phyloP scores from a whole-genome alignment of 805 yeast species.

The Huiozyma naganishii region DNA sequence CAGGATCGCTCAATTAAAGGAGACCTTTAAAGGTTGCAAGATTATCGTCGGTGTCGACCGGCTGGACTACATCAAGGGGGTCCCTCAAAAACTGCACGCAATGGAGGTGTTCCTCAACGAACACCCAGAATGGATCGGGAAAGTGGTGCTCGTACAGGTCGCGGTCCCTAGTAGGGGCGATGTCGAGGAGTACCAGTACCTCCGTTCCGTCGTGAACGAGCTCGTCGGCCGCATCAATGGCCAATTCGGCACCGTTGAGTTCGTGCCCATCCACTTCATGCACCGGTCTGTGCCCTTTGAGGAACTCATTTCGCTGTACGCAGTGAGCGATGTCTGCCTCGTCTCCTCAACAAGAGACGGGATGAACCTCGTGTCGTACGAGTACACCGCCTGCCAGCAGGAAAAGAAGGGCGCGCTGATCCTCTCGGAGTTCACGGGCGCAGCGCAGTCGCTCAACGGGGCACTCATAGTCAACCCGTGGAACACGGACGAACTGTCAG shows the following conservation, averaged over 20 bases:
- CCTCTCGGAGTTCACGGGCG: conserved; percentile 93
- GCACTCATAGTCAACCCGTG: conserved; percentile 92
- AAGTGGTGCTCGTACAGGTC: conserved; percentile 88
- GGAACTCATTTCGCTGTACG: conserved; percentile 80
- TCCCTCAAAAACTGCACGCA: conserved; percentile 94
- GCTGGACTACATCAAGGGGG: conserved; percentile 93
- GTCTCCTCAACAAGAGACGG: conserved; percentile 96
- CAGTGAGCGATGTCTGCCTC: conserved; percentile 78
- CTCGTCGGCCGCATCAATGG: conserved; percentile 96
- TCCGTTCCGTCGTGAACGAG: conserved; percentile 91
- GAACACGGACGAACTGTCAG: conserved; percentile 91
- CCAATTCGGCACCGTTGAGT: conserved; percentile 89
- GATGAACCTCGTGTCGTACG: conserved; percentile 94
- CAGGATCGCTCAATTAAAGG: conserved; percentile 53
- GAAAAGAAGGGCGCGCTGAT: conserved; percentile 78
- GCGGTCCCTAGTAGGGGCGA: conserved; percentile 98
- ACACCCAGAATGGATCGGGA: conserved; percentile 98
- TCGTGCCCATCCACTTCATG: conserved; percentile 94
- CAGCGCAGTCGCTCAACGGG: conserved; percentile 96
- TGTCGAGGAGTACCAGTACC: conserved; percentile 92
- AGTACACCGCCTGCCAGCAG: conserved; percentile 91
- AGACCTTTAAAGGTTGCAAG: conserved; percentile 64
- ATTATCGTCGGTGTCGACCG: conserved; percentile 95
- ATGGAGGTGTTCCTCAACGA: conserved; percentile 84
- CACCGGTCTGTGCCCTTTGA: conserved; percentile 86